Conservation (phyloP, 257 asterid genomes). For the Salvia rosmarinus region DNA sequence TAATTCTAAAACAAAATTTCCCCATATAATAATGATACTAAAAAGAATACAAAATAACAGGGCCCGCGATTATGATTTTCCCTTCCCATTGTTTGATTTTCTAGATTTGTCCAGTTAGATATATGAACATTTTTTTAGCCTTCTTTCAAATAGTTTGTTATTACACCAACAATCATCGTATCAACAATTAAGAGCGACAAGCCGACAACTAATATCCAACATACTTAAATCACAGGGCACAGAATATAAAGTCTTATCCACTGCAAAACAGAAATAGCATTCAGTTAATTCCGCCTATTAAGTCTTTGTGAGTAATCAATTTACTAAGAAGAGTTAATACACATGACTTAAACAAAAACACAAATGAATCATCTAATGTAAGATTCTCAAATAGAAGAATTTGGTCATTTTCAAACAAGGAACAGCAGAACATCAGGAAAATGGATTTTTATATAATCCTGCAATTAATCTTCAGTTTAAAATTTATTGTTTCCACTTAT, state of each 20-base stretch:
- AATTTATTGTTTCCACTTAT: conserved; percentile 10
- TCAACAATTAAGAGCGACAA: not conserved
- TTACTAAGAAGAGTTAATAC: not conserved
- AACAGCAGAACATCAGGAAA: not conserved
- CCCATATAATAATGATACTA: no score
- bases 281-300: not conserved
- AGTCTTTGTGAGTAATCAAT: not conserved
- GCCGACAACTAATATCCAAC: not conserved
- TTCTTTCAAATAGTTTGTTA: no score
- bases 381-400: not conserved
- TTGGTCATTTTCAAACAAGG: not conserved
- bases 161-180: not conserved
- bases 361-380: not conserved
- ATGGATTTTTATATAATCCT: not conserved
- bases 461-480: not conserved
- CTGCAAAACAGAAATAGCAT: not conserved
- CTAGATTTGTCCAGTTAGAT: no score
- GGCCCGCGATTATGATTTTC: no score
- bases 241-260: not conserved
- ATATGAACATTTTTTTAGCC: no score
- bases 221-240: not conserved
- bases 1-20: no score
- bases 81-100: no score
- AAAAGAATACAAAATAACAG: no score
- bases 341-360: not conserved